These are phyloP conservation scores for Lactarius indigo DNA, from an alignment of 768 basidiomycete genomes.

Conservation along the genomic window DNA sequence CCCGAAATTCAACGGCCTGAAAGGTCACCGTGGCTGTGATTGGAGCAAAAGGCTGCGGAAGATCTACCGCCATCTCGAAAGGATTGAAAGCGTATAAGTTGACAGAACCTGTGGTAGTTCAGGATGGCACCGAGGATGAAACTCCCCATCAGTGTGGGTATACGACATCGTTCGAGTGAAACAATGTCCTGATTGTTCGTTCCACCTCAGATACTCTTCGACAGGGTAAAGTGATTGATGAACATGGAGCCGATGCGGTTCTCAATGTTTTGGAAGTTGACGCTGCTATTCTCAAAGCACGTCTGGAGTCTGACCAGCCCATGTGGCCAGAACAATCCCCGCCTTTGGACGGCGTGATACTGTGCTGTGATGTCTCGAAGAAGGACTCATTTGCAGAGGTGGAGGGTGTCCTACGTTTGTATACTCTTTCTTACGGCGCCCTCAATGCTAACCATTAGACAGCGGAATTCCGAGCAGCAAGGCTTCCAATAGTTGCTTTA, in stretches of 20 bases:
- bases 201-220: slow-evolving; percentile 38
- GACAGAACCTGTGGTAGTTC: slow-evolving; percentile 30
- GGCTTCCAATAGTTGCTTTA: slow-evolving; percentile 67
- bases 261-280: slow-evolving; percentile 35
- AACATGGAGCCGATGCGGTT: slow-evolving; percentile 18
- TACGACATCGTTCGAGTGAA: slow-evolving; percentile 25
- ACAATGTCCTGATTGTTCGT: slow-evolving; percentile 31
- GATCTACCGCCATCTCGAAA: slow-evolving; percentile 75
- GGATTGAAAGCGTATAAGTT: slow-evolving; percentile 66
- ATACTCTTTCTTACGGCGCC: slow-evolving; percentile 22
- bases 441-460: slow-evolving; percentile 19
- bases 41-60: slow-evolving; percentile 77
- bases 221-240: slow-evolving; percentile 35
- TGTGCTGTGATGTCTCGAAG: slow-evolving; percentile 80
- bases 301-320: slow-evolving; percentile 29
- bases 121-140: slow-evolving; percentile 23
- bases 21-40: slow-evolving; percentile 69
- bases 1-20: slow-evolving; percentile 19
- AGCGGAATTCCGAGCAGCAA: slow-evolving; percentile 59
- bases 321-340: slow-evolving; percentile 55
- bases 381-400: slow-evolving; percentile 61
- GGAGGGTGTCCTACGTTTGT: slow-evolving; percentile 68
- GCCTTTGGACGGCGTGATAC: slow-evolving; percentile 68
- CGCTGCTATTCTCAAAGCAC: slow-evolving; percentile 33
- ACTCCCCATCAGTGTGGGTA: slow-evolving; percentile 30